phyloP scores from a whole-genome alignment of 2,329 filamentous ascomycete genomes.

The Parastagonospora avenae region DNA sequence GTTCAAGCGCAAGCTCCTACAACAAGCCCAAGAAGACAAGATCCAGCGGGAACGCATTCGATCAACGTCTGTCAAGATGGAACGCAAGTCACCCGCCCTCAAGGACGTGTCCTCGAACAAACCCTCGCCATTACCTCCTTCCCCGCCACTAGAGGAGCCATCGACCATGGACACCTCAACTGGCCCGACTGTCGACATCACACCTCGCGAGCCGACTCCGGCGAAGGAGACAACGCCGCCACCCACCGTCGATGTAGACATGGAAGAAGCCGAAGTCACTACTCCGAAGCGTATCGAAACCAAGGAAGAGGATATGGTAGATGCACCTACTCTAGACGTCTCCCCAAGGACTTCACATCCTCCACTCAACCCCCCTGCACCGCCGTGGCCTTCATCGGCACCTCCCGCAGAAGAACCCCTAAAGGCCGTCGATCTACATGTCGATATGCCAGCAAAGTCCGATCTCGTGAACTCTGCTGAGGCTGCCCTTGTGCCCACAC shows the following conservation, averaged over 20 bases:
- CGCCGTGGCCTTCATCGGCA: constrained; percentile 33
- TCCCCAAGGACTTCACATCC: constrained; percentile 31
- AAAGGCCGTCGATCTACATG: constrained; percentile 29
- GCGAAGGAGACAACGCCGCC: constrained; percentile 27
- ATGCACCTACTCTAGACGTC: constrained; percentile 27
- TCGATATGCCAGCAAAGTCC: constrained; percentile 38
- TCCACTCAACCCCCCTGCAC: constrained; percentile 41
- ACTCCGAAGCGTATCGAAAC: constrained; percentile 20
- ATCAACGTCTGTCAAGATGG: constrained; percentile 43
- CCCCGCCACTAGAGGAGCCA: constrained; percentile 30
- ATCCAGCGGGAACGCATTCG: constrained; percentile 43
- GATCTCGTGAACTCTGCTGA: constrained; percentile 25
- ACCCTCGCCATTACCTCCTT: constrained; percentile 34
- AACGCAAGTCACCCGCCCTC: constrained; percentile 38
- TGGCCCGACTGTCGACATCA: constrained; percentile 21
- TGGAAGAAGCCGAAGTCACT: constrained; percentile 21
- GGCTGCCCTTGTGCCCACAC: constrained; percentile 24
- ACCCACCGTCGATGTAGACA: constrained; percentile 20
- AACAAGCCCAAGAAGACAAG: constrained; percentile 46
- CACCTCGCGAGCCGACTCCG: constrained; percentile 28
- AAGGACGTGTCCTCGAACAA: constrained; percentile 41
- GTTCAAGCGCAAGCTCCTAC: constrained; percentile 45
- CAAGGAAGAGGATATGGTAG: constrained; percentile 37
- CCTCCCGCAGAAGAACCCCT: constrained; percentile 14
- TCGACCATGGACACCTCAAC: constrained; percentile 33